Evolutionary conservation across 1,139 yeast genomes (phyloP).

Genomic region (Meyerozyma guilliermondii): DNA sequence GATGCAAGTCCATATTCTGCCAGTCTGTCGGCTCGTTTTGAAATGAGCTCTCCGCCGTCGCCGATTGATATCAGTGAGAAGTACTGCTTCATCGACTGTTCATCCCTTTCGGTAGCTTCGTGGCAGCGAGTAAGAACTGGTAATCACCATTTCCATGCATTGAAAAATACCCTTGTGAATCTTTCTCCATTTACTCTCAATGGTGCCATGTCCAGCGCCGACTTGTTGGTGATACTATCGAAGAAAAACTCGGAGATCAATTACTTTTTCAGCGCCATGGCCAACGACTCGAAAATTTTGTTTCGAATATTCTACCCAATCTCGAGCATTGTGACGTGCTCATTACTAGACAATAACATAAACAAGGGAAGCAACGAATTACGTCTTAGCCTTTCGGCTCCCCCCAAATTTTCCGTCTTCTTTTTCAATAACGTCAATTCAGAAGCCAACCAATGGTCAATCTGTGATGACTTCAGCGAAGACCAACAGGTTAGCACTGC

Average conservation of each 20-base stretch:
- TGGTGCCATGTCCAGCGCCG: slow-evolving; percentile 60
- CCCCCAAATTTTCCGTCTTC: slow-evolving; percentile 75
- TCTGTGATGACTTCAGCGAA: slow-evolving; percentile 78
- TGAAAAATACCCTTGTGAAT: slow-evolving; percentile 47
- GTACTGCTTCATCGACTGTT: slow-evolving; percentile 63
- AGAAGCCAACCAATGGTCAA: slow-evolving; percentile 68
- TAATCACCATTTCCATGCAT: slow-evolving; percentile 34
- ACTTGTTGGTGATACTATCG: slow-evolving; percentile 60
- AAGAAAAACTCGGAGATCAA: slow-evolving; percentile 67
- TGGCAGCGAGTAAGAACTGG: slow-evolving; percentile 79
- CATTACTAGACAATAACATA: slow-evolving; percentile 44
- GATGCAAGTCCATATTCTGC: slow-evolving; percentile 1
- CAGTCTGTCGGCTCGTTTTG: not conserved
- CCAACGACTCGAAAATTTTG: slow-evolving; percentile 60
- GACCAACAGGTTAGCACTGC: slow-evolving; percentile 76
- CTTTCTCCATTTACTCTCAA: slow-evolving; percentile 63
- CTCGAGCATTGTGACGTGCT: slow-evolving; percentile 39
- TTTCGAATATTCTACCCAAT: slow-evolving; percentile 69
- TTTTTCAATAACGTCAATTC: slow-evolving; percentile 50
- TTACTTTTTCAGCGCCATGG: slow-evolving; percentile 67
- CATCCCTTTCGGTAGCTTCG: slow-evolving; percentile 65
- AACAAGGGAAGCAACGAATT: slow-evolving; percentile 45
- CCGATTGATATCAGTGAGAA: slow-evolving; percentile 60
- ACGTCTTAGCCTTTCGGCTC: slow-evolving; percentile 45
- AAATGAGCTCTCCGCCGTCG: slow-evolving; percentile 6